Base-by-base conservation (phyloP, 208 protist genomes). In the Leptomonas seymouri region DNA sequence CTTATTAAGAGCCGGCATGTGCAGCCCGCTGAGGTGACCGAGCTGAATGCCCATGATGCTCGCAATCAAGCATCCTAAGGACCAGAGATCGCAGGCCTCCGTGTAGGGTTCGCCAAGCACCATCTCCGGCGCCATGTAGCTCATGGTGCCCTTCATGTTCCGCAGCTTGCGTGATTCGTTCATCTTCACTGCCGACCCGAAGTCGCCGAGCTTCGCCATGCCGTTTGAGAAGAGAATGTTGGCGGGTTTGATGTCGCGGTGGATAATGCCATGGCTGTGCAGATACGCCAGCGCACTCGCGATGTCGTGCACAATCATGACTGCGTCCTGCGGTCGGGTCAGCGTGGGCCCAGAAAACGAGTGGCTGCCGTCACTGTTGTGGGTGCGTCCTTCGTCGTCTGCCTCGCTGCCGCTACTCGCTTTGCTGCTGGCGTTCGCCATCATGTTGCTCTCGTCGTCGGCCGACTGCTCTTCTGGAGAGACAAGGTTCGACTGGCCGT, bases 121-220 rank as follows among this genome's bases (percentile, higher is more conserved):
- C 76, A 95, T 89, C 72, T 95, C 87, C 11, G 90, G 90, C 23
- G 86, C 77, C 90, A 95, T 95, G 77, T 95, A 95, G 27, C 81
- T 69, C 48, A 92, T 60, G 25, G 90, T 95, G 14, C 90, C 90
- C 42, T 89, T 90, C 84, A 93, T 93, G 58, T 89, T 89, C 0
- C 62, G 81, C 55, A 93, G 76, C 34, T 80, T 56, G 21, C 67
- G 72, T 16, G 69, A 73, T 56, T 81, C 81, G 23, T 50, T 68
- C 67, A 87, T 78, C 46, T 76, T 74, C 30, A 82, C 84, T 0
- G 90, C 90, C 1, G 73, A 80, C 20, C 90, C 90, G 68, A 95
- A 93, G 74, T 95, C 90, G 21, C 59, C 87, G 46, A 95, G 68
- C 73, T 95, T 95, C 20, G 86, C 90, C 39, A 91, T 82, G 36